phyloP scores from a whole-genome alignment of 2,329 filamentous ascomycete species.

The Nigrospora osmanthi region DNA sequence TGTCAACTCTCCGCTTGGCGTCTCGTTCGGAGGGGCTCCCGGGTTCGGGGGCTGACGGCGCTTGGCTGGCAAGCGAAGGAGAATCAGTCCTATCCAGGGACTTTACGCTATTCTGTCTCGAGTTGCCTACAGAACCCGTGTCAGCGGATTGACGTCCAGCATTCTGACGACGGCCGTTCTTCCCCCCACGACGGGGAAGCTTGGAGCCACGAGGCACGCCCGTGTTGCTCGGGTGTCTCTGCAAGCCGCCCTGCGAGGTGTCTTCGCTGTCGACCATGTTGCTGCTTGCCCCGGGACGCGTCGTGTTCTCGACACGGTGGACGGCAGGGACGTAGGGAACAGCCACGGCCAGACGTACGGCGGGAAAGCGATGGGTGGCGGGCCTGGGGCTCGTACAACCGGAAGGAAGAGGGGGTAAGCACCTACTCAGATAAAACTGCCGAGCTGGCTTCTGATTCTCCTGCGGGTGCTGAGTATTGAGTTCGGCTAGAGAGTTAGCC shows the following conservation, averaged over 20 bases:
- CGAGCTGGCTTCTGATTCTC: not conserved
- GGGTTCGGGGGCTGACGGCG: no score
- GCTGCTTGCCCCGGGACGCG: not conserved
- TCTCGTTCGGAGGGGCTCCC: no score
- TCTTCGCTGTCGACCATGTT: not conserved
- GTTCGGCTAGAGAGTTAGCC: not conserved
- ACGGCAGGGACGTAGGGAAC: no score
- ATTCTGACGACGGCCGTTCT: not conserved
- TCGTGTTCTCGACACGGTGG: not conserved
- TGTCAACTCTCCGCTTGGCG: no score
- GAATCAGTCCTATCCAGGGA: no score
- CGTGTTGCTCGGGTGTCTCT: not conserved
- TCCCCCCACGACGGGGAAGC: not conserved
- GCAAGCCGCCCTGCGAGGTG: not conserved
- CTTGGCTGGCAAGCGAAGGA: no score
- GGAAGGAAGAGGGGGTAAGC: not conserved
- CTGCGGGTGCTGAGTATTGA: not conserved
- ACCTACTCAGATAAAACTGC: constrained; percentile 1
- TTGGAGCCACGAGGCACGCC: not conserved
- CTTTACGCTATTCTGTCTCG: not conserved
- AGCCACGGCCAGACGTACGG: not conserved
- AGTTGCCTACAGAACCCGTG: not conserved
- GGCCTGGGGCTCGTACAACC: not conserved
- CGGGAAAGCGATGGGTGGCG: not conserved
- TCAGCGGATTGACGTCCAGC: not conserved